Percentiles rank a stretch among this genome's conserved stretches.
These are phyloP conservation scores for Pleodorina starrii DNA, from an alignment of 139 green algal species.

Conservation along the genomic window DNA sequence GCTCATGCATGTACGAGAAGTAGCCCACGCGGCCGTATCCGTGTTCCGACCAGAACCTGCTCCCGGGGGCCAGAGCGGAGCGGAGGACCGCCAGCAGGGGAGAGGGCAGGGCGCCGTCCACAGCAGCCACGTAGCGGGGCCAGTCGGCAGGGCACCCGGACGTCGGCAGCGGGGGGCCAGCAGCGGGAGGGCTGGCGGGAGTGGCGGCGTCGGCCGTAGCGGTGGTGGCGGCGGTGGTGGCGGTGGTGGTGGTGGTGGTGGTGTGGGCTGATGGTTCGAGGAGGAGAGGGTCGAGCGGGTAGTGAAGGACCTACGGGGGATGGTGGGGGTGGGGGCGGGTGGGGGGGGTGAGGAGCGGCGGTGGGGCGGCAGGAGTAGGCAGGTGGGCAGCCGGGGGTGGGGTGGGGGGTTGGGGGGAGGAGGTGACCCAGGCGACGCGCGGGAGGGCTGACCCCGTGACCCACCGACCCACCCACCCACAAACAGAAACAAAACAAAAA, in stretches of 20 bases:
- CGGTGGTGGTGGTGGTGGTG: not conserved
- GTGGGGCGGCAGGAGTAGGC: not conserved
- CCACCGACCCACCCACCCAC: no score
- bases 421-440: no score
- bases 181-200: not conserved
- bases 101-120: constrained; percentile 54
- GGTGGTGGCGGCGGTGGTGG: not conserved
- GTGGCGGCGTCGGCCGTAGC: not conserved
- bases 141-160: not conserved
- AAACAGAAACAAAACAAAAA: no score
- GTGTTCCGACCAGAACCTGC: constrained; percentile 58
- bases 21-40: constrained; percentile 59
- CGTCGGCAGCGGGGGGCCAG: no score
- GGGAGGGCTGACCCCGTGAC: no score
- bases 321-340: not conserved
- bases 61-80: constrained; percentile 41
- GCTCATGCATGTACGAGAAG: constrained; percentile 66
- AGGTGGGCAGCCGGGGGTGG: no score
- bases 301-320: constrained; percentile 34
- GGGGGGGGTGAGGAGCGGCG: not conserved
- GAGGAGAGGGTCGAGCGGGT: constrained; percentile 22
- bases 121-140: not conserved
- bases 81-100: constrained; percentile 54
- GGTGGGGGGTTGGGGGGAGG: not conserved
- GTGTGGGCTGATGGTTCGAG: not conserved